Evolutionary conservation across 1,139 yeast species (phyloP), one percentile per base, ranked within the genome.

Genomic region (Pneumocystis wakefieldiae): DNA sequence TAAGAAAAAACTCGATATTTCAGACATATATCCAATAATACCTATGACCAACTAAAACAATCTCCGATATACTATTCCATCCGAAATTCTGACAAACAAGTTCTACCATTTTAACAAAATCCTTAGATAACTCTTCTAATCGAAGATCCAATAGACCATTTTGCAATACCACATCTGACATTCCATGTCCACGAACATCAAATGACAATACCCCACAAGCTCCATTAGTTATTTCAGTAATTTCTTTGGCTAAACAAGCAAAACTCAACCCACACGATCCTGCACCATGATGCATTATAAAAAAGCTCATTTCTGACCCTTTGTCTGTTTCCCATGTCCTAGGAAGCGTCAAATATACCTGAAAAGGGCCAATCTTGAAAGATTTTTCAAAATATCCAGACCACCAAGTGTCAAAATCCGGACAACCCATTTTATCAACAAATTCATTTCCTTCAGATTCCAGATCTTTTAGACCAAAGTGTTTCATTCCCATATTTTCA

Each of bases 211-310:
- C 73, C 0, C 94, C 95, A 4, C 82, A 80, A 2, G 69, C 68
- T 5, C 71, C 67, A 1, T 70, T 70, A 6, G 67, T 62, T 15
- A 53, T 59, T 12, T 67, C 67, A 5, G 68, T 66, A 65, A 65
- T 69, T 5, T 60, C 69, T 28, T 61, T 66, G 59, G 64, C 67
- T 29, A 48, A 68, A 63, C 29, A 68, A 0, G 88, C 88, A 76
- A 87, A 92, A 0, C 96, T 80, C 75, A 88, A 76, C 0, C 86
- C 89, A 2, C 88, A 82, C 1, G 97, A 90, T 0, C 97, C 98
- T 0, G 97, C 97, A 4, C 99, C 99, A 73, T 92, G 99, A 67
- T 88, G 94, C 68, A 84, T 83, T 1, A 91, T 75, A 68, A 87
- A 83, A 1, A 89, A 71, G 0, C 94, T 24, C 35, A 32, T 32